Conservation (phyloP, 2,329 filamentous ascomycete species). For the Talaromyces atroroseus region DNA sequence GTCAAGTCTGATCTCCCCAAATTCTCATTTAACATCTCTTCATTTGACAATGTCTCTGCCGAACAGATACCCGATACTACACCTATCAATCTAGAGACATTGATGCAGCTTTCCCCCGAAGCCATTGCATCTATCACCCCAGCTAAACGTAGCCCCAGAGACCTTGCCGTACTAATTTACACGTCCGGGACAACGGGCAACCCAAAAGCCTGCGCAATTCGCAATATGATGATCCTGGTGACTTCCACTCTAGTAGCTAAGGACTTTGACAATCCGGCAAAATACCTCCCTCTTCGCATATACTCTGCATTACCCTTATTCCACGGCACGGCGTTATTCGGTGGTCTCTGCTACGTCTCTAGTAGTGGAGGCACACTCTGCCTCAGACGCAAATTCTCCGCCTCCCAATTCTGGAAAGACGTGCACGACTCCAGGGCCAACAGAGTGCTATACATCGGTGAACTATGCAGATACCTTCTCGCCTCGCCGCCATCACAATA, state of each 20-base stretch:
- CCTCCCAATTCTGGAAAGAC: conserved; percentile 43
- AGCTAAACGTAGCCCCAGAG: conserved; percentile 30
- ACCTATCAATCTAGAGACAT: conserved; percentile 20
- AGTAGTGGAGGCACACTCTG: conserved; percentile 40
- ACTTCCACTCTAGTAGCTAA: conserved; percentile 32
- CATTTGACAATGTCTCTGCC: conserved; percentile 27
- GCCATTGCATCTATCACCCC: conserved; percentile 21
- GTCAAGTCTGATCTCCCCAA: conserved; percentile 32
- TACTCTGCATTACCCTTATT: conserved; percentile 47
- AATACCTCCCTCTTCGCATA: conserved; percentile 42
- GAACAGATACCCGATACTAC: conserved; percentile 19
- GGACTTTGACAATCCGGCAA: conserved; percentile 34
- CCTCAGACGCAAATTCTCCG: conserved; percentile 42
- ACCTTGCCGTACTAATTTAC: conserved; percentile 40
- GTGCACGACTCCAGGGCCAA: conserved; percentile 40
- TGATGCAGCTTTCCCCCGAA: conserved; percentile 23
- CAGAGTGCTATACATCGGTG: conserved; percentile 44
- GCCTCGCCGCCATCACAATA: conserved; percentile 40
- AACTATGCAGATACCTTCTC: conserved; percentile 46
- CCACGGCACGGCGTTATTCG: conserved; percentile 46
- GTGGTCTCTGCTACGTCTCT: conserved; percentile 37
- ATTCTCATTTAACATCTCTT: conserved; percentile 33
- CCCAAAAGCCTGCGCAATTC: conserved; percentile 42
- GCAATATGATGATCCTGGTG: conserved; percentile 33
- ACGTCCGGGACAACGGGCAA: conserved; percentile 47